These are phyloP conservation scores for Sphaerulina musiva DNA, from an alignment of 2,329 filamentous ascomycete species.

Conservation along the genomic window DNA sequence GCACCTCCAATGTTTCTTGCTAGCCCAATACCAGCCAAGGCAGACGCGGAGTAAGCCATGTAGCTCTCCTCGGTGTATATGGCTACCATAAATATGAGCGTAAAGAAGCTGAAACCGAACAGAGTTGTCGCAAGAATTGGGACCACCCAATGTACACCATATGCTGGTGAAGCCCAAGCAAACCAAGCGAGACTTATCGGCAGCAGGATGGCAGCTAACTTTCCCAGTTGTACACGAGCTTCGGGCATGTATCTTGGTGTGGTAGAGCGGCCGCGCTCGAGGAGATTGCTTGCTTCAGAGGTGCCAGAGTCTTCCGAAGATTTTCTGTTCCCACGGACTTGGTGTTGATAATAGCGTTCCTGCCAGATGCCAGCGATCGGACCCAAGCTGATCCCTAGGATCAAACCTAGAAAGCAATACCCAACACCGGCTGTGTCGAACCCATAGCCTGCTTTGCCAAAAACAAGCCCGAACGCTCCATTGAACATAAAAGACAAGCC, in stretches of 20 bases:
- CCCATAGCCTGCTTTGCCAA: conserved; percentile 39
- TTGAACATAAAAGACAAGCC: conserved; percentile 48
- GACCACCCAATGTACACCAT: conserved; percentile 33
- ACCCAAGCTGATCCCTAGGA: conserved; percentile 39
- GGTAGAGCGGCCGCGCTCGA: conserved; percentile 30
- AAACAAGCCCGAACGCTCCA: conserved; percentile 45
- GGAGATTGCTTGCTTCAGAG: conserved; percentile 29
- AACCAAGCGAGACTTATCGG: conserved; percentile 40
- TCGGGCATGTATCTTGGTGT: conserved; percentile 36
- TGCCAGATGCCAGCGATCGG: conserved; percentile 43
- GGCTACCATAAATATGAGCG: conserved; percentile 46
- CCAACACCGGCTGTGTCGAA: conserved; percentile 22
- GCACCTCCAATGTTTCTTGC: conserved; percentile 37
- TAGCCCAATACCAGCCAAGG: conserved; percentile 38
- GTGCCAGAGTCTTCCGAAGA: conserved; percentile 8
- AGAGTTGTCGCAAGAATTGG: conserved; percentile 45
- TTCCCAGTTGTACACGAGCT: conserved; percentile 40
- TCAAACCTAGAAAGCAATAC: conserved; percentile 31
- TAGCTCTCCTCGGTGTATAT: conserved; percentile 47
- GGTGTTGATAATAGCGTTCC: conserved; percentile 39
- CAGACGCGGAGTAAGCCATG: conserved; percentile 39
- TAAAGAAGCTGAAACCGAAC: conserved; percentile 49
- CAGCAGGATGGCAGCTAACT: conserved; percentile 39
- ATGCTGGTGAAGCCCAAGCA: conserved; percentile 36
- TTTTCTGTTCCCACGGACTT: conserved; percentile 33